Base-by-base conservation (phyloP, 139 green algal genomes). In the Microglena sp. region DNA sequence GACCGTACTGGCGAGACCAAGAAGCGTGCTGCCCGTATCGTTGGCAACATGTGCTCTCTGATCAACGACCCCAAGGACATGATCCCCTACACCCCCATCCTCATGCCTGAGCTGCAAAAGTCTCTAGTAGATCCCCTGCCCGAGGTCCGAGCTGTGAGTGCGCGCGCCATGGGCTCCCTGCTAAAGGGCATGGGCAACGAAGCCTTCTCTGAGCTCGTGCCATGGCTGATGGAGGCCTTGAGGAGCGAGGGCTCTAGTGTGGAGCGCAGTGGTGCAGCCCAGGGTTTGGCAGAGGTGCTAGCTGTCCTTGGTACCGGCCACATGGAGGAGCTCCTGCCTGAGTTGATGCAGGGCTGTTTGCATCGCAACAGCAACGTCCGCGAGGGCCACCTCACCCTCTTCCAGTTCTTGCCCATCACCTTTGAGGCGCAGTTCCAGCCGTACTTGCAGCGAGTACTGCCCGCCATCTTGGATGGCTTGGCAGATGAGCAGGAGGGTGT, bases 61-160 rank as follows among this genome's bases (percentile, higher is more conserved):
- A 83, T 96, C 56, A 92, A 90, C 29, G 90, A 97, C 65, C 68
- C 86, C 30, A 91, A 91, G 68, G 94, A 98, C 79, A 95, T 99
- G 87, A 60, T 78, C 6, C 92, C 93, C 0, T 98, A 98, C 71
- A 82, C 97, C 32, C 64, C 82, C 0, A 67, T 91, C 61, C 78
- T 99, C 33, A 79, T 97, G 73, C 91, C 93, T 2, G 90, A 97
- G 80, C 77, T 99, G 35, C 86, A 91, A 67, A 90, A 89, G 59
- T 77, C 82, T 0, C 74, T 99, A 66, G 67, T 97, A 22, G 93
- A 99, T 77, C 90, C 93, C 5, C 81, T 95, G 35, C 93, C 93
- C 4, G 93, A 98, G 58, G 84, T 90, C 8, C 76, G 90, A 2
- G 89, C 84, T 32, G 85, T 84, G 3, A 78, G 85, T 2, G 90